A percentile compares a stretch with the other conserved stretches of the same genome.
Conservation (phyloP, 1,284 basidiomycete genomes). For the Mrakiaceae sp. region DNA sequence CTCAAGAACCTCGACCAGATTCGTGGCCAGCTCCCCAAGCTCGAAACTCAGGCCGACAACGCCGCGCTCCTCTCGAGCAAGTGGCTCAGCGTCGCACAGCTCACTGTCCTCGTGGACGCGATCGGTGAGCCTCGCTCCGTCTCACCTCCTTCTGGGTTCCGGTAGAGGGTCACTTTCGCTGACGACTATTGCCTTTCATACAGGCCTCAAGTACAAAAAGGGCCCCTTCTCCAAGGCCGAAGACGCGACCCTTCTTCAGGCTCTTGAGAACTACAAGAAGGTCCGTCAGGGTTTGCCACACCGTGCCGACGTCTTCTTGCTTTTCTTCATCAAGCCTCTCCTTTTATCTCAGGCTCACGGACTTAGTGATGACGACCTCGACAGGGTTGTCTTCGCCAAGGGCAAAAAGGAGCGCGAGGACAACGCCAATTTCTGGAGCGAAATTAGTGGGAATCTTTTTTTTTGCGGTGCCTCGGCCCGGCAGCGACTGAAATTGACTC, state of each 20-base stretch:
- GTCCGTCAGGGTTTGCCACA: conserved; percentile 35
- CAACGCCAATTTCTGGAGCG: conserved; percentile 54
- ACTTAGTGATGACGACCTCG: conserved; percentile 45
- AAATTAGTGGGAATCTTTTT: conserved; percentile 45
- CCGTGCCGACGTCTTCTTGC: conserved; percentile 2
- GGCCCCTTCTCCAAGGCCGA: conserved; percentile 70
- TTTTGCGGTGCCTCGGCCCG: not conserved
- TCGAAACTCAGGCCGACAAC: not conserved
- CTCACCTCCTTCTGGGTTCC: not conserved
- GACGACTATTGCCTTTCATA: not conserved
- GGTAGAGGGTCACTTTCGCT: not conserved
- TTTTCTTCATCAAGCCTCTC: not conserved
- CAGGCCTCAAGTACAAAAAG: conserved; percentile 68
- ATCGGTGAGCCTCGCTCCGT: not conserved
- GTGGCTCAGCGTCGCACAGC: conserved; percentile 7
- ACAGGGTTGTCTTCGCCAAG: conserved; percentile 53
- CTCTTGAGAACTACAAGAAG: conserved; percentile 51
- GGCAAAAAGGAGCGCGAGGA: conserved; percentile 46
- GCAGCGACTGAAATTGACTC: no score
- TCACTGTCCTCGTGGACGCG: conserved; percentile 2
- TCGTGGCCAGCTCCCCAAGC: not conserved
- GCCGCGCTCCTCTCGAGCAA: not conserved
- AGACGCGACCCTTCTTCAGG: conserved; percentile 49
- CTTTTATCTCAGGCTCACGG: conserved; percentile 33
- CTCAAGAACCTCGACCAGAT: not conserved